These are phyloP conservation scores for Annona cherimola DNA, from an alignment of 164 flowering plant species.

Conservation along the genomic window DNA sequence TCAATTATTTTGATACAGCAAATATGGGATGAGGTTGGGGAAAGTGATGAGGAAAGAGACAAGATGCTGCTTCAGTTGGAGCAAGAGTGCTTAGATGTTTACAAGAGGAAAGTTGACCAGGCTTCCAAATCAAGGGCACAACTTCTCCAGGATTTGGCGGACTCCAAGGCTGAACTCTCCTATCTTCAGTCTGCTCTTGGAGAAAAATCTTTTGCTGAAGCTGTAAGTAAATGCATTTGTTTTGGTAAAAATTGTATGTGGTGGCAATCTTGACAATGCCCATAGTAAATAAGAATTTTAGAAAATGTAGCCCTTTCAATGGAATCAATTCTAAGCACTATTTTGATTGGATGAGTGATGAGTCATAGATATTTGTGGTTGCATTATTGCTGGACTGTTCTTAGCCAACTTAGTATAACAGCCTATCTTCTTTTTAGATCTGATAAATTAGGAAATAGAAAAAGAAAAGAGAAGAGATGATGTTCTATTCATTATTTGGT, in stretches of 20 bases:
- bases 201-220: conserved; percentile 57
- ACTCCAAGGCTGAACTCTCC: conserved; percentile 67
- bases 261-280: too few relatives aligned
- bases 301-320: too few relatives aligned
- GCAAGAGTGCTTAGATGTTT: conserved; percentile 94
- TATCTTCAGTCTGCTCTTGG: conserved; percentile 76
- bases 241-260: not conserved
- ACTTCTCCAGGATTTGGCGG: conserved; percentile 78
- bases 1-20: conserved; percentile 37
- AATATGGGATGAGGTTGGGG: conserved; percentile 99
- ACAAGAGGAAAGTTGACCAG: conserved; percentile 85
- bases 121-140: conserved; percentile 80
- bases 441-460: too few relatives aligned
- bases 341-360: too few relatives aligned
- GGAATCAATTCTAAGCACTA: too few relatives aligned
- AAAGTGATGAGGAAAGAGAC: conserved; percentile 81
- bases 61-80: conserved; percentile 91
- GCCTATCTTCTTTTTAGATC: too few relatives aligned
- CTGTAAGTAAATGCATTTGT: conserved; percentile 42
- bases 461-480: too few relatives aligned
- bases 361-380: too few relatives aligned
- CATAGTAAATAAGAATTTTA: too few relatives aligned
- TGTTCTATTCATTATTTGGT: too few relatives aligned
- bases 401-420: too few relatives aligned
- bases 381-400: too few relatives aligned